phyloP scores from a whole-genome alignment of 495 filamentous ascomycete genomes.

The Penicillium crystallinum region DNA sequence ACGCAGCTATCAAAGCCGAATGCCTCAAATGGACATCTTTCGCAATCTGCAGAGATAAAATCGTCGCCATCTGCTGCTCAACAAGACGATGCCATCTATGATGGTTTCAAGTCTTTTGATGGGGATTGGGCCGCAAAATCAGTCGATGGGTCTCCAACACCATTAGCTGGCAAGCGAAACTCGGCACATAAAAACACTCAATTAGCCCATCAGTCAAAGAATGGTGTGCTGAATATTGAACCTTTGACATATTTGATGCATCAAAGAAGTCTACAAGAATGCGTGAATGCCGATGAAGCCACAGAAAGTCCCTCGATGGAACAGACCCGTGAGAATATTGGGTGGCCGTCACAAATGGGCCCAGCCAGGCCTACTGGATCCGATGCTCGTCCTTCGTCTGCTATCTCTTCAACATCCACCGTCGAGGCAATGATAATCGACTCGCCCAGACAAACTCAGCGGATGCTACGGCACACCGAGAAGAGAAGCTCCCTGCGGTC shows the following conservation, averaged over 20 bases:
- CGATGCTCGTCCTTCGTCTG: conserved; percentile 49
- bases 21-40: conserved; percentile 6
- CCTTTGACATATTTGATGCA: conserved; percentile 26
- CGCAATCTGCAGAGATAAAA: conserved; percentile 12
- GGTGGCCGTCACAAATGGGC: conserved; percentile 37
- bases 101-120: conserved; percentile 23
- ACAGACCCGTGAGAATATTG: conserved; percentile 36
- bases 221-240: conserved; percentile 13
- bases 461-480: conserved; percentile 61
- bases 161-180: conserved; percentile 14
- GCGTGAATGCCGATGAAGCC: conserved; percentile 24
- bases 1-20: conserved; percentile 10
- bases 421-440: conserved; percentile 70
- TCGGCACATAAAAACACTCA: neutral
- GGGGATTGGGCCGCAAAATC: conserved; percentile 17
- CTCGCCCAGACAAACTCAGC: conserved; percentile 43
- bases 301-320: conserved; percentile 31
- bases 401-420: conserved; percentile 61
- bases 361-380: conserved; percentile 24
- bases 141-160: conserved; percentile 16
- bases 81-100: conserved; percentile 17
- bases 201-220: conserved; percentile 2
- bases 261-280: conserved; percentile 32
- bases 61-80: conserved; percentile 9
- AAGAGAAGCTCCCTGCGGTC: conserved; percentile 60